Evolutionary conservation across 2,329 filamentous ascomycete species (phyloP).

Genomic region (Chaetomiaceae sp.): DNA sequence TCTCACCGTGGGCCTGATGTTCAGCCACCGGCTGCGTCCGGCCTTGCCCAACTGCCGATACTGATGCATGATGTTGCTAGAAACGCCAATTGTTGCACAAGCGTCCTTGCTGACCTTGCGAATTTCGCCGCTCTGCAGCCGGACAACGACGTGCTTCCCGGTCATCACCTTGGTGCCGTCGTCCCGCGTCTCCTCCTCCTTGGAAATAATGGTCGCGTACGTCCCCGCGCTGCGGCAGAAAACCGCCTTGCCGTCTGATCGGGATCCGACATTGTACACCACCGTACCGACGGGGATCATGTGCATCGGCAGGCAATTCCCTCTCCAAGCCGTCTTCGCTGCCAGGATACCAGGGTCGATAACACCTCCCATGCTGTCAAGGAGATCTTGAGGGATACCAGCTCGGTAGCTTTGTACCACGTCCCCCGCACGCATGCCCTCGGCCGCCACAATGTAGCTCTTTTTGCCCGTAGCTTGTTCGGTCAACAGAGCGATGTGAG

Average conservation of each 20-base stretch:
- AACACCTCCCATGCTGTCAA: conserved; percentile 86
- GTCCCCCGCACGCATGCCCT: conserved; percentile 89
- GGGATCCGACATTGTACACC: conserved; percentile 83
- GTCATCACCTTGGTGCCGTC: conserved; percentile 59
- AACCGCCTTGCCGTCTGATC: conserved; percentile 69
- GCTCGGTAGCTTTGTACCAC: conserved; percentile 85
- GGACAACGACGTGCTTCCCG: conserved; percentile 75
- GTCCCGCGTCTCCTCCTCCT: conserved; percentile 69
- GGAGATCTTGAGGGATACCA: conserved; percentile 81
- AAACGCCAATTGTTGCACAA: conserved; percentile 88
- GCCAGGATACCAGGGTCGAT: conserved; percentile 95
- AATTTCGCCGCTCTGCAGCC: conserved; percentile 88
- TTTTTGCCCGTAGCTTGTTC: conserved; percentile 68
- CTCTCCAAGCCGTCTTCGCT: conserved; percentile 86
- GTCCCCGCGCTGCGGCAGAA: conserved; percentile 96
- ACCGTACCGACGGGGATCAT: conserved; percentile 95
- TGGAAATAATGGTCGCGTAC: conserved; percentile 81
- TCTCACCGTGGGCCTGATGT: conserved; percentile 90
- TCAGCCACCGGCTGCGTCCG: conserved; percentile 86
- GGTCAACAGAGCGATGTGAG: conserved; percentile 85
- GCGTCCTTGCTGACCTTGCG: conserved; percentile 86
- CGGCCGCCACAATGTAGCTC: conserved; percentile 91
- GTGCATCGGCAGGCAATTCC: conserved; percentile 91
- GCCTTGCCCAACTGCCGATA: conserved; percentile 92
- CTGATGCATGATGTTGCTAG: conserved; percentile 89